Percentiles rank a stretch among this genome's conserved stretches.
Conservation (phyloP, 2,329 filamentous ascomycete species). For the Ophiostoma populinum region DNA sequence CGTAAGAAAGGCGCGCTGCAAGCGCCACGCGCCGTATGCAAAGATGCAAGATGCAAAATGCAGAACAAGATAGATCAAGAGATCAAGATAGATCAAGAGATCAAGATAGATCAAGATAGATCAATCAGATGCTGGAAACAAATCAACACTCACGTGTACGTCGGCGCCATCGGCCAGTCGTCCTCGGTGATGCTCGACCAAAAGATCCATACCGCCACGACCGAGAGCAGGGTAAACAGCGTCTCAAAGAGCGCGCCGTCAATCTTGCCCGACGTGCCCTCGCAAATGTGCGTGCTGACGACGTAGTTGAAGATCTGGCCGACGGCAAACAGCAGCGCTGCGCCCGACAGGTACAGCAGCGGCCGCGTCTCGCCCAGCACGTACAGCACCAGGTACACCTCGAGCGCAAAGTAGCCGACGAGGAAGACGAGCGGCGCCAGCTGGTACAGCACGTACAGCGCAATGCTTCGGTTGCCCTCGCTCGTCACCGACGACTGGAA, state of each 20-base stretch:
- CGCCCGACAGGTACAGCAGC: slow-evolving; percentile 71
- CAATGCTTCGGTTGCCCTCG: slow-evolving; percentile 53
- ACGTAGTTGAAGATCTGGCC: slow-evolving; percentile 96
- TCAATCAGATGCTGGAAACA: no score
- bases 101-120: no score
- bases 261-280: slow-evolving; percentile 66
- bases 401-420: slow-evolving; percentile 72
- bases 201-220: slow-evolving; percentile 78
- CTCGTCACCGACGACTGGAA: slow-evolving; percentile 45
- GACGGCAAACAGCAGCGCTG: slow-evolving; percentile 68
- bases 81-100: no score
- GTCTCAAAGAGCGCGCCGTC: slow-evolving; percentile 89
- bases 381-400: slow-evolving; percentile 65
- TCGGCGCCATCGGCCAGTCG: slow-evolving; percentile 61
- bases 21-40: no score
- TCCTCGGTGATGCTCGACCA: slow-evolving; percentile 99
- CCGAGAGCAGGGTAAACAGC: slow-evolving; percentile 72
- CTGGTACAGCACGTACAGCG: slow-evolving; percentile 87
- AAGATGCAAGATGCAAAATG: no score
- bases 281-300: slow-evolving; percentile 78
- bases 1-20: no score
- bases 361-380: slow-evolving; percentile 78
- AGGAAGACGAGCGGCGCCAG: slow-evolving; percentile 77
- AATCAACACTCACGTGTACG: slow-evolving; percentile 12
- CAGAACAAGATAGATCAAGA: no score